Base-by-base conservation (phyloP, 1,284 basidiomycete genomes). In the Termitomyces sp. region DNA sequence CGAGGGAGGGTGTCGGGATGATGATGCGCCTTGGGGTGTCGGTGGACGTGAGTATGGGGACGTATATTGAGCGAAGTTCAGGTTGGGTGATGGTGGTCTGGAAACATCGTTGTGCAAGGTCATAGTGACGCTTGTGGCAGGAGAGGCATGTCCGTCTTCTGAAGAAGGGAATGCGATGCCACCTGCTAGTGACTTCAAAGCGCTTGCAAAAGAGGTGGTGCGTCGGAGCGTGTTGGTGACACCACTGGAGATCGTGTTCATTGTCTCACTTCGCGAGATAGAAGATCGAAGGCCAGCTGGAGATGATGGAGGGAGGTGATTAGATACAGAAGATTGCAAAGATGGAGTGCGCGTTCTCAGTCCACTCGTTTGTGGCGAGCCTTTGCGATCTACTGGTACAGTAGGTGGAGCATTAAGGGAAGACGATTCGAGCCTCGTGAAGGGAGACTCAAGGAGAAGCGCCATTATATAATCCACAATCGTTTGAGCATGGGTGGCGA, bases 391-490 rank as follows among this genome's bases (percentile, higher is more conserved):
- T 3, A 68, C 61, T 15, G 76, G 70, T 2, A 72, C 68, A 9
- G 76, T 70, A 1, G 83, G 82, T 15, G 82, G 77, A 10, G 63
- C 63, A 55, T 80, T 73, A 21, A 92, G 73, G 0, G 88, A 80
- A 0, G 85, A 83, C 17, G 77, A 80, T 38, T 87, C 81, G 0
- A 94, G 78, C 28, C 82, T 75, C 12, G 84, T 83, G 65, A 98
- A 94, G 0, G 93, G 88, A 13, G 91, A 94, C 62, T 94, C 90
- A 21, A 98, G 74, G 13, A 99, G 80, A 10, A 95, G 79, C 0
- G 94, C 94, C 70, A 92, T 85, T 63, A 98, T 82, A 66, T 95
- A 97, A 71, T 99, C 96, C 44, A 95, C 82, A 19, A 98, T 86
- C 0, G 92, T 96, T 65, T 91, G 88, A 0, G 95, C 94, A 65